Conservation (phyloP, 2,329 filamentous ascomycete genomes). For the Gaeumannomyces sp. region DNA sequence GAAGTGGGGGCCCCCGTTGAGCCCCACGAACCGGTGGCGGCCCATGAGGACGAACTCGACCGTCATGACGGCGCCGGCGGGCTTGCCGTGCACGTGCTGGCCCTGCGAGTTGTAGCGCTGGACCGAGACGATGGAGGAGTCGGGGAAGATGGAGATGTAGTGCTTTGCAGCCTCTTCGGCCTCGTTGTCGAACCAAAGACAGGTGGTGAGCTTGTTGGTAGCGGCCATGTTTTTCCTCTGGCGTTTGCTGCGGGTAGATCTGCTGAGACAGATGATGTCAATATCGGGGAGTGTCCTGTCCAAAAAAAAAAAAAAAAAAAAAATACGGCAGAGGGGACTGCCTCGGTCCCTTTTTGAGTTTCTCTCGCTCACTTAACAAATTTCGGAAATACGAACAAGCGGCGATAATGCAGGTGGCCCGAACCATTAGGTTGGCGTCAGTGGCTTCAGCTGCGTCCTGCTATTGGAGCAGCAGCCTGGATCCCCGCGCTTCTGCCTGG, state of each 20-base stretch:
- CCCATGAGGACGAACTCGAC: slow-evolving; percentile 32
- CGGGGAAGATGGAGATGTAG: slow-evolving; percentile 35
- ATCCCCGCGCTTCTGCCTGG: neutral
- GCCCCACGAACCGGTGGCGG: slow-evolving; percentile 31
- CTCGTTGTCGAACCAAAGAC: slow-evolving; percentile 36
- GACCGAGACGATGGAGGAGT: slow-evolving; percentile 29
- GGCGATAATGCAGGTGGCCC: neutral
- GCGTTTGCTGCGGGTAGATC: neutral
- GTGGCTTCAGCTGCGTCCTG: neutral
- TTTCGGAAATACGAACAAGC: neutral
- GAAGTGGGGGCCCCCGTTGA: slow-evolving; percentile 38
- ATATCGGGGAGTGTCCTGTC: neutral
- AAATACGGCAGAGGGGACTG: neutral
- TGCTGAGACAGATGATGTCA: too few relatives aligned
- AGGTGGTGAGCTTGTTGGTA: slow-evolving; percentile 19
- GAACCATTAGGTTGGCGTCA: neutral
- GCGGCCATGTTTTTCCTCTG: slow-evolving; percentile 1
- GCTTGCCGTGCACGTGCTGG: slow-evolving; percentile 24
- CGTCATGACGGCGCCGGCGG: slow-evolving; percentile 27
- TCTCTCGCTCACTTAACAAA: neutral
- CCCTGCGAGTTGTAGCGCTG: slow-evolving; percentile 25
- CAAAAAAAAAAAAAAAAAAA: too few relatives aligned
- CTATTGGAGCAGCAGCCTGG: neutral
- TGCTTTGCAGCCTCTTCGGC: slow-evolving; percentile 34
- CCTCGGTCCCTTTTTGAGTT: neutral